Conservation (phyloP, 1,139 yeast species). For the Candida buenavistaensis region DNA sequence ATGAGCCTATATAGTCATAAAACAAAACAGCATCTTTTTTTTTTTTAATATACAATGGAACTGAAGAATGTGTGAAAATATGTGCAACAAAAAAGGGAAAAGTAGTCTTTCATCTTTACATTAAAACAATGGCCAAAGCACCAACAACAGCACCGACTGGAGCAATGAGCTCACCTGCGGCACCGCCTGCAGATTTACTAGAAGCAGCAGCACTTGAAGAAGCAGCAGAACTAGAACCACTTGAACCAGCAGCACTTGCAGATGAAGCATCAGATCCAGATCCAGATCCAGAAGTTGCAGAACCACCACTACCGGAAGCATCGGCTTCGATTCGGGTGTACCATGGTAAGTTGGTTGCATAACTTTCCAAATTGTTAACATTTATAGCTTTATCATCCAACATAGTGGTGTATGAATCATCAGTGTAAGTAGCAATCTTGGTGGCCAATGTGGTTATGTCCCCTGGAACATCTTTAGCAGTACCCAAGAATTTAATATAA, state of each 20-base stretch:
- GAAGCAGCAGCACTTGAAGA: slow-evolving; percentile 10
- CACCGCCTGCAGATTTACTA: slow-evolving; percentile 13
- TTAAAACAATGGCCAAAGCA: slow-evolving; percentile 35
- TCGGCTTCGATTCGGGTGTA: slow-evolving; percentile 31
- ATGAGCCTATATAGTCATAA: neutral
- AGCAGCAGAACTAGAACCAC: slow-evolving; percentile 10
- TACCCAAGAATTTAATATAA: slow-evolving; percentile 32
- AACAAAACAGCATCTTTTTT: neutral
- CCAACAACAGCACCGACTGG: slow-evolving; percentile 40
- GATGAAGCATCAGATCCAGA: slow-evolving; percentile 2
- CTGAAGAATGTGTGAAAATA: no score
- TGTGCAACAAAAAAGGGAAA: neutral
- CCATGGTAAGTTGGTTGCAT: slow-evolving; percentile 48
- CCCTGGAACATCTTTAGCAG: slow-evolving; percentile 35
- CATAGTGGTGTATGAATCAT: slow-evolving; percentile 42
- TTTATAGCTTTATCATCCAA: slow-evolving; percentile 26
- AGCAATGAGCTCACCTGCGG: slow-evolving; percentile 19
- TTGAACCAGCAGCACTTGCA: slow-evolving; percentile 1
- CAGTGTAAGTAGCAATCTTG: slow-evolving; percentile 39
- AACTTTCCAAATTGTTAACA: slow-evolving; percentile 28
- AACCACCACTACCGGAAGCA: slow-evolving; percentile 14
- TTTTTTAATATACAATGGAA: slow-evolving; percentile 1
- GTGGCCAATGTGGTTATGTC: slow-evolving; percentile 38
- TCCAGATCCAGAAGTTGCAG: slow-evolving; percentile 10
- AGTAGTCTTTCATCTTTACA: slow-evolving; percentile 16